Evolutionary conservation across 2,329 filamentous ascomycete genomes (phyloP), one percentile per base, ranked within the genome.

Genomic region (Apiospora rasikravindrae): DNA sequence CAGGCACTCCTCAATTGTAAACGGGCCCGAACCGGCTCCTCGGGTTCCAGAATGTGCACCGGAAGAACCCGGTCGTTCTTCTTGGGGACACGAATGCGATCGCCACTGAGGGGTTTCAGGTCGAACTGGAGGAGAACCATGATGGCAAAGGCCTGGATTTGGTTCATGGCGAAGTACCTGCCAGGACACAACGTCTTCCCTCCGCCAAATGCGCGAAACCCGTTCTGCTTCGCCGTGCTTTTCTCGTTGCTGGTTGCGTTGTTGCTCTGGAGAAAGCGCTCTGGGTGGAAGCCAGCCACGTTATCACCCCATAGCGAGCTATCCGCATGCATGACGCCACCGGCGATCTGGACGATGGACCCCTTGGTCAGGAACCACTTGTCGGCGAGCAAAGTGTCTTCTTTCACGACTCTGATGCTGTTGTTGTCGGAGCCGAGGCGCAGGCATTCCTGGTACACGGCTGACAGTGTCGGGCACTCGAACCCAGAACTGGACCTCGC

Each of bases 391-490:
- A 83, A 70, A 0, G 81, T 84, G 70, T 86, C 82, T 71, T 82
- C 78, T n/a, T 80, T 79, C n/a, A 87, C 84, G n/a, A 80, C 75
- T 33, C 86, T 82, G 22, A 81, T 83, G 3, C 82, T 83, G 40
- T 81, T 81, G 51, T 83, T 81, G 14, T 83, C 82, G 2, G 84
- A 83, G 66, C 78, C 79, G 0, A 86, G 74, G 42, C 86, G 84
- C 69, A 87, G 76, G 3, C 82, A 83, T 77, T 88, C 86, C 67
- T 83, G 82, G 73, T 83, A 86, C 1, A 81, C 79, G 19, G 85
- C 83, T 26, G 83, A 78, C 44, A 88, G 78, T 26, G 84, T 76
- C 0, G 85, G 84, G 73, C 85, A 87, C 1, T 77, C 71, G 22
- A 82, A 77, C 67, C 78, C 79, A 33, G 87, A 79, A 24, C 77